Conservation (phyloP, 2,329 filamentous ascomycete species). For the Sporothrix pseudoabietina region DNA sequence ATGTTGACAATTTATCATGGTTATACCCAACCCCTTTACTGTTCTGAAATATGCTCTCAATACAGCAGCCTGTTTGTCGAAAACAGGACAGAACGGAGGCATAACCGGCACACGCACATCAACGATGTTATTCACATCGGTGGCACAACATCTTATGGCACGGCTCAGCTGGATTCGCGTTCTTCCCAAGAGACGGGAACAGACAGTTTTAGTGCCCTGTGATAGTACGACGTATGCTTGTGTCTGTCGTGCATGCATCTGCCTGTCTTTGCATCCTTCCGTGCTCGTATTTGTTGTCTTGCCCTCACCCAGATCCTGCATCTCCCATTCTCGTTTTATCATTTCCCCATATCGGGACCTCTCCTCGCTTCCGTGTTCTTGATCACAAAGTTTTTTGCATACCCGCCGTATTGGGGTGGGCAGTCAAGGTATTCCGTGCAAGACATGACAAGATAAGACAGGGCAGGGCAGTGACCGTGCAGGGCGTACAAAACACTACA, state of each 20-base stretch:
- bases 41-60: background rate
- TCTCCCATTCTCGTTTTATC: background rate
- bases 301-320: background rate
- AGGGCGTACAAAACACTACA: background rate
- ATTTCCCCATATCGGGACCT: background rate
- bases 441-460: background rate
- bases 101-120: background rate
- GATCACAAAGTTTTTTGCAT: background rate
- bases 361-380: background rate
- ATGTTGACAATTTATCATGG: background rate
- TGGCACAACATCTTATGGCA: background rate
- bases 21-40: background rate
- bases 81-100: background rate
- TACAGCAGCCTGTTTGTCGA: background rate
- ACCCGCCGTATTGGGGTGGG: background rate
- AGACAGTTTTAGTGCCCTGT: slow-evolving; percentile 7
- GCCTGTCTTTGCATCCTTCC: background rate
- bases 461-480: background rate
- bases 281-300: background rate
- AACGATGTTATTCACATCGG: background rate
- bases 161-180: background rate
- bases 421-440: background rate
- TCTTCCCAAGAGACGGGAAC: slow-evolving; percentile 2
- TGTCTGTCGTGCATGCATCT: background rate
- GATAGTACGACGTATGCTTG: background rate